A percentile compares a stretch with the other conserved stretches of the same genome.
phyloP scores from a whole-genome alignment of 106 monocot genomes.

The Cymbidium sinense region DNA sequence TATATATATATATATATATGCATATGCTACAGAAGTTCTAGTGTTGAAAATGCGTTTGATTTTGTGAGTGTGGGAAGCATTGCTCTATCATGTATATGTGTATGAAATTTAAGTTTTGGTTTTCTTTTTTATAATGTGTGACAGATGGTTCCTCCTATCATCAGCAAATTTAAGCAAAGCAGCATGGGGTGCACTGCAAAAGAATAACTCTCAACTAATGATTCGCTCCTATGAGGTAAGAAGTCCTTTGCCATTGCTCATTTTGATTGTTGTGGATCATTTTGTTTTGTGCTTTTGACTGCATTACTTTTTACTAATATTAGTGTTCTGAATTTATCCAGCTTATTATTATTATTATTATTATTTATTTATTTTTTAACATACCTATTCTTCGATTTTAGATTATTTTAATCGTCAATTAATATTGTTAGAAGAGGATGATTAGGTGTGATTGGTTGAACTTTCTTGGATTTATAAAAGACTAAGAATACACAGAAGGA shows the following conservation, averaged over 20 bases:
- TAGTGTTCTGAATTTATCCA: too few species aligned
- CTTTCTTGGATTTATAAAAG: too few species aligned
- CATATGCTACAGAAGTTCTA: not conserved
- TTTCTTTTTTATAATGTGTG: constrained; percentile 3
- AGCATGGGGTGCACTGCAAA: constrained; percentile 98
- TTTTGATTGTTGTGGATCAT: not conserved
- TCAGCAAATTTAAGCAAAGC: constrained; percentile 99
- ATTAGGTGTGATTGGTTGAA: too few species aligned
- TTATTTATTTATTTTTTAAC: too few species aligned
- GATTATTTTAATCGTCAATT: too few species aligned
- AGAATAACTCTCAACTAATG: constrained; percentile 90
- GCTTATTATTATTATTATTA: too few species aligned
- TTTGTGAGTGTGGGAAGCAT: not conserved
- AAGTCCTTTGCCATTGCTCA: not conserved
- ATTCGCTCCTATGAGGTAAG: constrained; percentile 93
- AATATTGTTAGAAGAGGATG: too few species aligned
- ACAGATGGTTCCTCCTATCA: constrained; percentile 90
- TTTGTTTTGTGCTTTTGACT: not conserved
- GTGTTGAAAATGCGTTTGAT: not conserved
- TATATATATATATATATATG: too few species aligned
- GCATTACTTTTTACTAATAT: not conserved
- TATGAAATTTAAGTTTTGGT: not conserved
- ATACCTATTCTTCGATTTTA: too few species aligned
- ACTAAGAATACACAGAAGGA: too few species aligned
- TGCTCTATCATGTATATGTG: not conserved